Percentiles rank a stretch among this genome's conserved stretches.
Evolutionary conservation across 1,284 basidiomycete species (phyloP).

Genomic region (Macrocystidia cucumis): DNA sequence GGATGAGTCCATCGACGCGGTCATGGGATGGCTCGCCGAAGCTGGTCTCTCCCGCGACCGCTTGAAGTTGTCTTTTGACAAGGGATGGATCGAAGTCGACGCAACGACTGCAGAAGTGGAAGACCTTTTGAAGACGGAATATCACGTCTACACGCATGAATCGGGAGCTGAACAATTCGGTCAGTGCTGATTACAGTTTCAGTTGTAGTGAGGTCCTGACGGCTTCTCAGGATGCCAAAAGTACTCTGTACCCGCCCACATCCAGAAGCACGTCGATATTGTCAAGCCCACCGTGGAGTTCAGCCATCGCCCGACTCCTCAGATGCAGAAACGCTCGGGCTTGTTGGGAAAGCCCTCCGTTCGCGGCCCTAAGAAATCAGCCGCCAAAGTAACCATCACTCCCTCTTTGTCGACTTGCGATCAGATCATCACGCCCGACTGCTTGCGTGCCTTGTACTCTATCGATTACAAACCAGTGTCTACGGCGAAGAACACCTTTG

Average conservation of each 20-base stretch:
- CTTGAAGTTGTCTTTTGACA: conserved; percentile 27
- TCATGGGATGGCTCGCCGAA: conserved; percentile 34
- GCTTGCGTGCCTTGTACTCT: conserved; percentile 38
- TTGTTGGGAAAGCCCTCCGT: conserved; percentile 22
- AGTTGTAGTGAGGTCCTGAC: too few species aligned
- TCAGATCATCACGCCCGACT: conserved; percentile 33
- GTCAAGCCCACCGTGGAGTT: conserved; percentile 39
- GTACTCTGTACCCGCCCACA: conserved; percentile 34
- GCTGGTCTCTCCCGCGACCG: conserved; percentile 30
- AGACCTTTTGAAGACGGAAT: conserved; percentile 37
- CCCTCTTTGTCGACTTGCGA: conserved; percentile 30
- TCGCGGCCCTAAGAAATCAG: conserved; percentile 27
- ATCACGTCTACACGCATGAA: conserved; percentile 35
- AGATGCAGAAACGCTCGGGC: conserved; percentile 15
- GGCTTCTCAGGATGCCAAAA: conserved; percentile 34
- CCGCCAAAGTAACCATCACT: conserved; percentile 16
- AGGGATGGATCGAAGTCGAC: conserved; percentile 39
- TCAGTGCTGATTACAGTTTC: conserved; percentile 8
- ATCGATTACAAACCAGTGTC: conserved; percentile 32
- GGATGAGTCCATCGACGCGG: conserved; percentile 28
- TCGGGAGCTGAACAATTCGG: conserved; percentile 24
- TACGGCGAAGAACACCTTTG: conserved; percentile 37
- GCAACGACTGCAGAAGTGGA: conserved; percentile 37
- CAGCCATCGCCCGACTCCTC: conserved; percentile 18
- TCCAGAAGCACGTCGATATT: conserved; percentile 35